phyloP scores from a whole-genome alignment of 2,329 filamentous ascomycete genomes.

The Curvularia spicifera region DNA sequence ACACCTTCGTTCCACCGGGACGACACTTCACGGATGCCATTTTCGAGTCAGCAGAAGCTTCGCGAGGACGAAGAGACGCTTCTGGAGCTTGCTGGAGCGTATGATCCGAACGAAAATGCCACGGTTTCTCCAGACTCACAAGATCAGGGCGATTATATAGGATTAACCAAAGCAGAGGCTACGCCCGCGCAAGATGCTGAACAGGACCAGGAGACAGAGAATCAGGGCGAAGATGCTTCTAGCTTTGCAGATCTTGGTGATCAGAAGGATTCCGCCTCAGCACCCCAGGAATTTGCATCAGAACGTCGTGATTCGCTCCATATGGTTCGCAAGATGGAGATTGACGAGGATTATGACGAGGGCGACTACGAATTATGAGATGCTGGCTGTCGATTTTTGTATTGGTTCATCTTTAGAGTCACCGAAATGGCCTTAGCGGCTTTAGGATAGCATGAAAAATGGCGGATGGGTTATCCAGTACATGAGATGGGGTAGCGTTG shows the following conservation, averaged over 20 bases:
- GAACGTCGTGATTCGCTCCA: not conserved
- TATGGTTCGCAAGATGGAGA: not conserved
- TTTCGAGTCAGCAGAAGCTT: not conserved
- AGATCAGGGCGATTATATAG: not conserved
- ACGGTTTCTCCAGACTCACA: not conserved
- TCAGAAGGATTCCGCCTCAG: not conserved
- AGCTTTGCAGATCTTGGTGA: not conserved
- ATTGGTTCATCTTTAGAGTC: not conserved
- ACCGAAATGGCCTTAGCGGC: not conserved
- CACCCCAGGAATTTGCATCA: not conserved
- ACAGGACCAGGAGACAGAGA: not conserved
- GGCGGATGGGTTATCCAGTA: not conserved
- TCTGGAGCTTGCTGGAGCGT: constrained; percentile 1
- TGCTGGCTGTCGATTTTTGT: not conserved
- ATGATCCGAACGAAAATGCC: not conserved
- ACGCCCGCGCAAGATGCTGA: not conserved
- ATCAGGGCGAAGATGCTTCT: not conserved
- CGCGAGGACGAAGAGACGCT: constrained; percentile 7
- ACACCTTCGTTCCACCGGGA: not conserved
- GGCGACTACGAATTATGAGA: not conserved
- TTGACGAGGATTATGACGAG: constrained; percentile 10
- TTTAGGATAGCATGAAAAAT: not conserved
- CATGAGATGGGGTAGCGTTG: not conserved
- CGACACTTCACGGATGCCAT: not conserved
- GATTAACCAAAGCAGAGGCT: not conserved